phyloP scores from a whole-genome alignment of 2,329 filamentous ascomycete genomes.

The Pseudocercospora crystallina region DNA sequence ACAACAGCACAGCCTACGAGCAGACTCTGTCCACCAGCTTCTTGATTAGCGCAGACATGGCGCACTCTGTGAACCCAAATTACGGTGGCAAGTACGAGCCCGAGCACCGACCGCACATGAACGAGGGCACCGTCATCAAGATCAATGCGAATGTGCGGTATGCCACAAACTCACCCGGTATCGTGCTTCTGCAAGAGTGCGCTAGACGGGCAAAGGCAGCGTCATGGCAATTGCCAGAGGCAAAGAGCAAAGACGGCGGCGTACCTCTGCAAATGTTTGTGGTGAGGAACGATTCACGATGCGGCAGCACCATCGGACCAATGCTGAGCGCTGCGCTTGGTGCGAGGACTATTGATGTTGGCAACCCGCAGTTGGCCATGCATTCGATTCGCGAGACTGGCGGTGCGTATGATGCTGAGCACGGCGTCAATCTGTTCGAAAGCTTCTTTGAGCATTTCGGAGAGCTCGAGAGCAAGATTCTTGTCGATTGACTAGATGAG shows the following conservation, averaged over 20 bases:
- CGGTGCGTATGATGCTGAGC: constrained; percentile 81
- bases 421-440: constrained; percentile 81
- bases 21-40: constrained; percentile 90
- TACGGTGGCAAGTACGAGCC: constrained; percentile 88
- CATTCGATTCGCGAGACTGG: constrained; percentile 94
- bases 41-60: constrained; percentile 96
- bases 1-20: constrained; percentile 80
- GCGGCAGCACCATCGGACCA: constrained; percentile 96
- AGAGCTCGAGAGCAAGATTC: constrained; percentile 76
- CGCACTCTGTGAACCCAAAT: constrained; percentile 93
- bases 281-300: constrained; percentile 90
- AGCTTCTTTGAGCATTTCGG: constrained; percentile 84
- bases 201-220: constrained; percentile 59
- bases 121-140: constrained; percentile 95
- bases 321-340: constrained; percentile 88
- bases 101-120: constrained; percentile 90
- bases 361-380: constrained; percentile 94
- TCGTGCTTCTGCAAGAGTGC: constrained; percentile 86
- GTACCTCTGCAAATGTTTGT: constrained; percentile 95
- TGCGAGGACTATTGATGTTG: constrained; percentile 83
- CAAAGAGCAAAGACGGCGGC: constrained; percentile 55
- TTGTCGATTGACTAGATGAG: constrained; percentile 65
- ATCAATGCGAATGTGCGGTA: constrained; percentile 97
- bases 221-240: constrained; percentile 32
- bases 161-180: constrained; percentile 92